These are phyloP conservation scores for Benincasa hispida DNA, from an alignment of 306 rosid species.

Conservation along the genomic window DNA sequence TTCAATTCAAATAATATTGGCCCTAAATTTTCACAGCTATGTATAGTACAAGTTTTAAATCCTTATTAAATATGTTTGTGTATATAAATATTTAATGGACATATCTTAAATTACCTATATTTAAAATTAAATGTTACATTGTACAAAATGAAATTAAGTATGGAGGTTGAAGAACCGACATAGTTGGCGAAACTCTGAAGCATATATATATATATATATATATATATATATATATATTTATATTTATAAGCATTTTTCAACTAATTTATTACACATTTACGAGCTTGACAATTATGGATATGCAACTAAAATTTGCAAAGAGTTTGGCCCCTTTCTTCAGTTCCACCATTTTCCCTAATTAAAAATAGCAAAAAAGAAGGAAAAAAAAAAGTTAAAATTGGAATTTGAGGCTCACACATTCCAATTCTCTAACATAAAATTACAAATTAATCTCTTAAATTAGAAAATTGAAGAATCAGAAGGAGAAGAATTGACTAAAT, in stretches of 20 bases:
- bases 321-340: neutral
- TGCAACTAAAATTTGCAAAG: constrained; percentile 22
- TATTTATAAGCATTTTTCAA: neutral
- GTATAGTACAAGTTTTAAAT: too few species aligned
- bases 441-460: neutral
- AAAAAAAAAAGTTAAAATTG: neutral
- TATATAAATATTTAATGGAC: too few species aligned
- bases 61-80: too few species aligned
- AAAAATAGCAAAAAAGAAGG: neutral
- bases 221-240: too few species aligned
- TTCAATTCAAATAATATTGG: too few species aligned
- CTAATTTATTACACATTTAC: constrained; percentile 10
- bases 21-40: too few species aligned
- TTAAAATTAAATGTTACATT: too few species aligned
- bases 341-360: neutral
- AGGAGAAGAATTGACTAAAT: constrained; percentile 86
- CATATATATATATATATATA: too few species aligned
- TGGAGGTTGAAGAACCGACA: neutral
- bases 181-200: neutral
- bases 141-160: neutral
- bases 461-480: constrained; percentile 72
- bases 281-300: constrained; percentile 7
- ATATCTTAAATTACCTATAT: too few species aligned
- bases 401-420: neutral
- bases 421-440: neutral